Base-by-base conservation (phyloP, 2,329 filamentous ascomycete species). In the Canariomyces notabilis region DNA sequence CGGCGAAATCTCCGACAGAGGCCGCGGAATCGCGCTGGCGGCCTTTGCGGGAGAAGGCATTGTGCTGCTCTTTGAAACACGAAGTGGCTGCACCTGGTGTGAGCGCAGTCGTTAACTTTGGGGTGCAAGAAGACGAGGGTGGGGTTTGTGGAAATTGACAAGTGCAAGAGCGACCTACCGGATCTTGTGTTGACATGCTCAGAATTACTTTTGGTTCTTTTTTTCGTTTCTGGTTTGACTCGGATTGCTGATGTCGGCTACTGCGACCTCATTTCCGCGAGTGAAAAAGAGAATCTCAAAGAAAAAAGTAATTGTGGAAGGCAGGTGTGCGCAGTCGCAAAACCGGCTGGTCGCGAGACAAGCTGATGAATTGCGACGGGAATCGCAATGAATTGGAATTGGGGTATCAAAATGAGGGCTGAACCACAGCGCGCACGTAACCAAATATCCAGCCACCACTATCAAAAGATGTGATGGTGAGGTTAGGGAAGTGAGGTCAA, bases 1-100 rank as follows among this genome's bases (percentile, higher is more conserved):
- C 42, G 87, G 86, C 58, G 86, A 88, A 62, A 98, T 82, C 72
- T 98, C 93, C 52, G 89, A 87, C 55, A 98, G 77, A 48, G 93
- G 87, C 59, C 86, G 82, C 62, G 83, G 79, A 45, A 77, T 69
- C 60, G 77, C 74, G 64, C 71, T 75, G 45, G 71, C 63, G 73
- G 79, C 77, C 66, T 83, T 90, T 60, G 72, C 67, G 36, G 85
- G 80, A 50, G 83, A 82, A 44, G 75, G 65, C 51, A 67, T 71
- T 41, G 76, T 72, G 46, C 73, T 77, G 60, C 69, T 77, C 71
- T 89, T 90, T 68, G 83, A 83, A 61, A 91, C 88, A 69, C 85
- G 84, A 70, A 91, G 70, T 61, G 87, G 87, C 67, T 85, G 82
- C 59, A 88, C 81, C 83, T 88, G 64, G 36, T 41, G 34, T n/a